Percentiles rank a stretch among this genome's conserved stretches.
These are phyloP conservation scores for Coccomyxa sp. DNA, from an alignment of 139 green algal species.

Conservation along the genomic window DNA sequence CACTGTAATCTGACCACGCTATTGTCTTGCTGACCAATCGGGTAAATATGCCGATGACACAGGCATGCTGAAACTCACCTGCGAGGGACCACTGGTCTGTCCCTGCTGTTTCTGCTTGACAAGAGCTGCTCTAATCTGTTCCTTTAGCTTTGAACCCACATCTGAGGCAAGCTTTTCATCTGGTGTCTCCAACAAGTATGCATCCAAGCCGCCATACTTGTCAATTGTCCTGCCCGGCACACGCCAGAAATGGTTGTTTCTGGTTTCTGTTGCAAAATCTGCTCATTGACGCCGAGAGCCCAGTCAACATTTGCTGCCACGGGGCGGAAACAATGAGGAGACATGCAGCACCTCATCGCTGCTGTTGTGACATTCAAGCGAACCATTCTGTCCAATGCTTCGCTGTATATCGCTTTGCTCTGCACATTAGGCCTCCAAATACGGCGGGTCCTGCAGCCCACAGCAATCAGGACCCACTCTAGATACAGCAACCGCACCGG, in stretches of 20 bases:
- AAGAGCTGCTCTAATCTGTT: conserved; percentile 14
- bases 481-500: too few species aligned
- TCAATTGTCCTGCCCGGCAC: conserved; percentile 67
- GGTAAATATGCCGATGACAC: too few species aligned
- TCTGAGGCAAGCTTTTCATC: conserved; percentile 66
- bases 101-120: too few species aligned
- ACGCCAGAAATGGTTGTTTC: not conserved
- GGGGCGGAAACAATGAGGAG: not conserved
- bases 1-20: too few species aligned
- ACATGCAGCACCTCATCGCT: conserved; percentile 50
- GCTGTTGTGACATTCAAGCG: conserved; percentile 64
- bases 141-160: conserved; percentile 27
- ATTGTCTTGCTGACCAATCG: too few species aligned
- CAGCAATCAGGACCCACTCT: too few species aligned
- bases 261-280: not conserved
- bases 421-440: conserved; percentile 79
- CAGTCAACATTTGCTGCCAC: too few species aligned
- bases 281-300: too few species aligned
- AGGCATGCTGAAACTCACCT: too few species aligned
- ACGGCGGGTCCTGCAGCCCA: conserved; percentile 54
- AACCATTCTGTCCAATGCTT: conserved; percentile 57
- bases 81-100: too few species aligned
- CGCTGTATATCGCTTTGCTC: conserved; percentile 65
- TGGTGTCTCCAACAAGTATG: conserved; percentile 71
- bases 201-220: conserved; percentile 76